Percentiles rank a stretch among this genome's conserved stretches.
phyloP scores from a whole-genome alignment of 768 basidiomycete genomes.

The Rhodotorula paludigena region DNA sequence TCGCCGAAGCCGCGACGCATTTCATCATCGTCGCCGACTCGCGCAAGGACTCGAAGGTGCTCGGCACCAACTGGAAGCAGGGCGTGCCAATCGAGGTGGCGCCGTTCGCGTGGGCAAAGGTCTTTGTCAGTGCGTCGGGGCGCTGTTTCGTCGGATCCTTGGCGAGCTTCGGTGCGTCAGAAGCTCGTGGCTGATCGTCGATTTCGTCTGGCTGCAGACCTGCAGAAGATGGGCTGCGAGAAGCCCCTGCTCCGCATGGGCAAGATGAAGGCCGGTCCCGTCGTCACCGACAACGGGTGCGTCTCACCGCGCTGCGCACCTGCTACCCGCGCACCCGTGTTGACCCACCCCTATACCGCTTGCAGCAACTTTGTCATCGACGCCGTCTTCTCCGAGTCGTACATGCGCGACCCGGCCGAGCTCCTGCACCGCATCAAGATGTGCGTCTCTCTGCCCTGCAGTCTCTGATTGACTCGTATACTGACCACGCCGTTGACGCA shows the following conservation, averaged over 20 bases:
- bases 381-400: slow-evolving; percentile 72
- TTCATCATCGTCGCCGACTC: slow-evolving; percentile 92
- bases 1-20: slow-evolving; percentile 91
- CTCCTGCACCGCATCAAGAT: slow-evolving; percentile 71
- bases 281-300: slow-evolving; percentile 85
- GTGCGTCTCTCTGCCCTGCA: neutral
- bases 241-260: slow-evolving; percentile 86
- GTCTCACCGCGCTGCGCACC: neutral
- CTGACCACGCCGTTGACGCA: slow-evolving; percentile 42
- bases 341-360: neutral
- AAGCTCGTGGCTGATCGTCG: slow-evolving; percentile 43
- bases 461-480: neutral
- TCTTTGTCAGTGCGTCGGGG: slow-evolving; percentile 55
- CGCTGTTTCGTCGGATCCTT: no score
- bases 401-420: slow-evolving; percentile 56
- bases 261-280: slow-evolving; percentile 77
- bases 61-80: slow-evolving; percentile 55
- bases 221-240: slow-evolving; percentile 44
- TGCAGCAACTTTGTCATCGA: slow-evolving; percentile 83
- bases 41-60: slow-evolving; percentile 64
- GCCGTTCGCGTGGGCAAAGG: slow-evolving; percentile 88
- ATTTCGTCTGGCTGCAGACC: no score
- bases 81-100: slow-evolving; percentile 96
- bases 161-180: slow-evolving; percentile 53
- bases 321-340: neutral